Conservation (phyloP, 768 basidiomycete genomes). For the Kockovaella imperatae region DNA sequence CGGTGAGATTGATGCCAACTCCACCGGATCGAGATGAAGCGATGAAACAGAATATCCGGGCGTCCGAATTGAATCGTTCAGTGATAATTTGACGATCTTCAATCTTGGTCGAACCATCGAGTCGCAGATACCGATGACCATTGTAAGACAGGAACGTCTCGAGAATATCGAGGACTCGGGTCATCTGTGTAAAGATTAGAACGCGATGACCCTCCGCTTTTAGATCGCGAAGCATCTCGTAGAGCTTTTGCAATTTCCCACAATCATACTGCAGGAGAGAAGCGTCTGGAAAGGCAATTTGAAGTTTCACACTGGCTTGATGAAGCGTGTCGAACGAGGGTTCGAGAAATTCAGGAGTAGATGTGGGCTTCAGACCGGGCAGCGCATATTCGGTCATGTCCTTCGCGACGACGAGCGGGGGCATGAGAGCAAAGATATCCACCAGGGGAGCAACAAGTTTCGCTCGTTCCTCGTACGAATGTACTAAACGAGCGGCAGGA, state of each 20-base stretch:
- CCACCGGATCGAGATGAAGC: slow-evolving; percentile 48
- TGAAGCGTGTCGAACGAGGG: slow-evolving; percentile 66
- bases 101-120: slow-evolving; percentile 91
- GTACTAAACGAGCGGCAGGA: slow-evolving; percentile 51
- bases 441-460: slow-evolving; percentile 53
- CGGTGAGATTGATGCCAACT: slow-evolving; percentile 80
- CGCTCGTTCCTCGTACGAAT: slow-evolving; percentile 59
- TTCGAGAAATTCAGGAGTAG: slow-evolving; percentile 38
- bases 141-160: slow-evolving; percentile 88
- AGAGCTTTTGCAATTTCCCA: slow-evolving; percentile 82
- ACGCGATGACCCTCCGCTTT: slow-evolving; percentile 82
- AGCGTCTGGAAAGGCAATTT: slow-evolving; percentile 87
- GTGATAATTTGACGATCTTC: slow-evolving; percentile 63
- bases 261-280: slow-evolving; percentile 90
- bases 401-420: slow-evolving; percentile 65
- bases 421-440: slow-evolving; percentile 69
- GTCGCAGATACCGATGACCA: slow-evolving; percentile 84
- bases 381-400: slow-evolving; percentile 65
- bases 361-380: slow-evolving; percentile 44
- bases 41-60: slow-evolving; percentile 48
- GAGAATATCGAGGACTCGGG: slow-evolving; percentile 81
- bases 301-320: slow-evolving; percentile 66
- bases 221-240: slow-evolving; percentile 68
- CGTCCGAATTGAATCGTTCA: slow-evolving; percentile 49
- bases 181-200: slow-evolving; percentile 97